Evolutionary conservation across 495 filamentous ascomycete species (phyloP).

Genomic region (Podospora bellae-mahoneyi): DNA sequence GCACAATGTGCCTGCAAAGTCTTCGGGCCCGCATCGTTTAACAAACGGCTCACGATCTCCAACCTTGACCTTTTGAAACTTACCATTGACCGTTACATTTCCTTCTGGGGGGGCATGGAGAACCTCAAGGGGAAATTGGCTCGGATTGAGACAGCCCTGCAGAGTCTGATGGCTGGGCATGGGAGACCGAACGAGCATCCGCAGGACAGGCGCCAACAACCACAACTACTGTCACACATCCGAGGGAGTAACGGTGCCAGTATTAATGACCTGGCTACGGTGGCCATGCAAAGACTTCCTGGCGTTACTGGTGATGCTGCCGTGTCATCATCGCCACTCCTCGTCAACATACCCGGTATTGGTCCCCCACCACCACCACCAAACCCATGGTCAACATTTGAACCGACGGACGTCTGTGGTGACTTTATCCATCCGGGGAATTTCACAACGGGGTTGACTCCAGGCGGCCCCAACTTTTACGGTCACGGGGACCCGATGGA

Average conservation of each 20-base stretch:
- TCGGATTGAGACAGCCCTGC: conserved; percentile 20
- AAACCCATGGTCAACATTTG: not conserved
- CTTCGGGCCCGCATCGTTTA: conserved; percentile 18
- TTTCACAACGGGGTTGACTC: not conserved
- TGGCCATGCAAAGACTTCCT: not conserved
- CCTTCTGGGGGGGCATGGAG: conserved; percentile 24
- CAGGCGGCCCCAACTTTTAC: conserved; percentile 9
- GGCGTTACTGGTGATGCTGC: not conserved
- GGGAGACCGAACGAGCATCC: not conserved
- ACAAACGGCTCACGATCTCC: conserved; percentile 14
- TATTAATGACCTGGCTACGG: not conserved
- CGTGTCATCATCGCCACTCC: not conserved
- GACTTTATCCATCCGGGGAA: not conserved
- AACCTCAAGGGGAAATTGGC: conserved; percentile 19
- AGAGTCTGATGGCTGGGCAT: conserved; percentile 12
- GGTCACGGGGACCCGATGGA: conserved; percentile 10
- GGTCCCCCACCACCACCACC: not conserved
- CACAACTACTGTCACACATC: not conserved
- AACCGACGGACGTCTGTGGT: not conserved
- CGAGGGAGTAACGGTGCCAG: not conserved
- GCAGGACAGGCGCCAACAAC: not conserved
- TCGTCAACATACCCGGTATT: not conserved
- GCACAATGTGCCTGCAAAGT: conserved; percentile 28
- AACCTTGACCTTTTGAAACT: conserved; percentile 21
- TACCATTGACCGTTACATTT: conserved; percentile 21